Evolutionary conservation across 768 basidiomycete genomes (phyloP).

Genomic region (Lyophyllum atratum): DNA sequence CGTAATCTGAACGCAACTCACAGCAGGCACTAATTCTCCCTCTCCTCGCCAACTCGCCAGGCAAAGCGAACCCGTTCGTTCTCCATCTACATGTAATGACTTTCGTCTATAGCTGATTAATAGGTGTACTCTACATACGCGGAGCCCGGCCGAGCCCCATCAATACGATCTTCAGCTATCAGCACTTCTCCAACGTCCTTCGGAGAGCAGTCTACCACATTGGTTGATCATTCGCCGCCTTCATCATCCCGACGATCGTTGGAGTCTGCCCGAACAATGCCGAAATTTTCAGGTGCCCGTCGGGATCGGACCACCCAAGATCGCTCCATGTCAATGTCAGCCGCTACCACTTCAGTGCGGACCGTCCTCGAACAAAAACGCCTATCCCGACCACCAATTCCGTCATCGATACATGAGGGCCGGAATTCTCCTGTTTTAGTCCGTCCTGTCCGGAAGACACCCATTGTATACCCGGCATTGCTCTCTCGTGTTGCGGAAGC

Average conservation of each 20-base stretch:
- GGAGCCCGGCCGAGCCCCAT: constrained; percentile 48
- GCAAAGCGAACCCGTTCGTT: constrained; percentile 21
- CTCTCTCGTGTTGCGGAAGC: constrained; percentile 93
- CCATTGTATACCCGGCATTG: constrained; percentile 92
- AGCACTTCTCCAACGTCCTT: constrained; percentile 46
- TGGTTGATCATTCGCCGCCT: constrained; percentile 22
- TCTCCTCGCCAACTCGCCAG: constrained; percentile 29
- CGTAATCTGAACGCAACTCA: neutral
- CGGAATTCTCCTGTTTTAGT: constrained; percentile 41
- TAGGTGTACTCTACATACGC: constrained; percentile 58
- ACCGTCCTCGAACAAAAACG: constrained; percentile 43
- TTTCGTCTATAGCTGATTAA: constrained; percentile 12
- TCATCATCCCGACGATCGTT: constrained; percentile 58
- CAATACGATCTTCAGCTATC: constrained; percentile 42
- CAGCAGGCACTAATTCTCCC: constrained; percentile 19
- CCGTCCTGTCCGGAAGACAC: constrained; percentile 54
- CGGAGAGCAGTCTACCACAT: constrained; percentile 31
- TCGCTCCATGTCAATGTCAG: constrained; percentile 77
- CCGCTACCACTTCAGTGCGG: constrained; percentile 52
- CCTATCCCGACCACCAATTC: constrained; percentile 33
- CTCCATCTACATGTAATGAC: neutral
- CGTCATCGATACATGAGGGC: constrained; percentile 38
- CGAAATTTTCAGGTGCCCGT: constrained; percentile 48
- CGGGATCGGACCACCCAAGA: constrained; percentile 66
- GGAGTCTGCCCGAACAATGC: constrained; percentile 67